Evolutionary conservation across 208 protist genomes (phyloP).

Genomic region (Leishmania turanica): DNA sequence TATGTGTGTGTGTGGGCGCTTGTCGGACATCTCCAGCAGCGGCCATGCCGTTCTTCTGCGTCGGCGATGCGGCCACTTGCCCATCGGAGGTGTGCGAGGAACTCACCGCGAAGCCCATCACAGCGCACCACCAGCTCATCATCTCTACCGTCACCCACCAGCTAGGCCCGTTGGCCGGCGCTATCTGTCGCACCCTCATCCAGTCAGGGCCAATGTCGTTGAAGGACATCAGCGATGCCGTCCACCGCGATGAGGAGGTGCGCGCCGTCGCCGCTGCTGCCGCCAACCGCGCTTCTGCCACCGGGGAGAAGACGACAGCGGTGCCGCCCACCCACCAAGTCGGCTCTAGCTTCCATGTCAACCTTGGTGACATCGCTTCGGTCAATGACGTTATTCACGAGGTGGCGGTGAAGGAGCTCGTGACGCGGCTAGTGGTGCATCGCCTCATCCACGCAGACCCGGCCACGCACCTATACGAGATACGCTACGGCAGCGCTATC

Average conservation of each 20-base stretch:
- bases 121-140: slow-evolving; percentile 48
- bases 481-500: slow-evolving; percentile 57
- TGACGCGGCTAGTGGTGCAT: slow-evolving; percentile 76
- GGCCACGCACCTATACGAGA: slow-evolving; percentile 41
- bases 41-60: slow-evolving; percentile 24
- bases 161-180: slow-evolving; percentile 49
- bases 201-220: slow-evolving; percentile 35
- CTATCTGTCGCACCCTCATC: slow-evolving; percentile 37
- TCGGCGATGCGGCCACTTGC: slow-evolving; percentile 14
- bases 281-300: slow-evolving; percentile 24
- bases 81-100: slow-evolving; percentile 33
- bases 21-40: not conserved
- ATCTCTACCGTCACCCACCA: slow-evolving; percentile 42
- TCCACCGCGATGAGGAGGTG: slow-evolving; percentile 29
- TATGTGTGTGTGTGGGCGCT: not conserved
- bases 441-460: slow-evolving; percentile 52
- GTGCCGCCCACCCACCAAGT: slow-evolving; percentile 25
- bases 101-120: slow-evolving; percentile 25
- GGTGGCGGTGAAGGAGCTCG: slow-evolving; percentile 69
- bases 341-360: slow-evolving; percentile 18
- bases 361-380: slow-evolving; percentile 16
- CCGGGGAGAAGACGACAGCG: slow-evolving; percentile 24
- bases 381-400: slow-evolving; percentile 40
- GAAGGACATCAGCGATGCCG: slow-evolving; percentile 27
- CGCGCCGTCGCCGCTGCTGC: slow-evolving; percentile 24